Conservation (phyloP, 495 filamentous ascomycete genomes). For the Podospora fimiseda region DNA sequence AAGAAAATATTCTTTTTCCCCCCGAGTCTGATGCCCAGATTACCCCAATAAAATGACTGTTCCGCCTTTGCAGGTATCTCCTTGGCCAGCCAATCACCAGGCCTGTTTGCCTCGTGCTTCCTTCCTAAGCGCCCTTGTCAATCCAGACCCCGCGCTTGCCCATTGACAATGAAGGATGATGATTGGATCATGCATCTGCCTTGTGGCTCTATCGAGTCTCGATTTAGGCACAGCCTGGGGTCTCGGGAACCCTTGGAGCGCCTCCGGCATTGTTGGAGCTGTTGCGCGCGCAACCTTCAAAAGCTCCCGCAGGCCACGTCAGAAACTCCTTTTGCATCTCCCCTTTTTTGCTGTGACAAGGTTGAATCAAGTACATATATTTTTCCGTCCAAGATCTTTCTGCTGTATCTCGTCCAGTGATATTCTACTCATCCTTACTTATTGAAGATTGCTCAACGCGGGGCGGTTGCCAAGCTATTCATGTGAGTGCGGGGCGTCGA, state of each 20-base stretch:
- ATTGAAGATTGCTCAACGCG: background rate
- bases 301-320: background rate
- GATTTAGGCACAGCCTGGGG: background rate
- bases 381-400: background rate
- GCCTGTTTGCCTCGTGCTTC: background rate
- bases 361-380: background rate
- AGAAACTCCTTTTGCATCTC: background rate
- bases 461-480: background rate
- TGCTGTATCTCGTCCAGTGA: background rate
- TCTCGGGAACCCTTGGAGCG: background rate
- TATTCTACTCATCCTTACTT: background rate
- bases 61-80: background rate
- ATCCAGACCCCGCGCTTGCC: constrained; percentile 7
- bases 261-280: background rate
- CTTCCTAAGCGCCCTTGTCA: constrained; percentile 26
- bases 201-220: background rate
- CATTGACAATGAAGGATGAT: background rate
- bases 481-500: constrained; percentile 9
- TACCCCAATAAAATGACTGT: background rate
- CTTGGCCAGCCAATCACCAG: constrained; percentile 11
- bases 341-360: background rate
- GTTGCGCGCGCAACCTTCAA: constrained; percentile 2
- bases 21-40: background rate
- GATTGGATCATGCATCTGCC: constrained; percentile 10
- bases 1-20: background rate